Conservation (phyloP, 2,329 filamentous ascomycete species). For the Tolypocladium endophyticum region DNA sequence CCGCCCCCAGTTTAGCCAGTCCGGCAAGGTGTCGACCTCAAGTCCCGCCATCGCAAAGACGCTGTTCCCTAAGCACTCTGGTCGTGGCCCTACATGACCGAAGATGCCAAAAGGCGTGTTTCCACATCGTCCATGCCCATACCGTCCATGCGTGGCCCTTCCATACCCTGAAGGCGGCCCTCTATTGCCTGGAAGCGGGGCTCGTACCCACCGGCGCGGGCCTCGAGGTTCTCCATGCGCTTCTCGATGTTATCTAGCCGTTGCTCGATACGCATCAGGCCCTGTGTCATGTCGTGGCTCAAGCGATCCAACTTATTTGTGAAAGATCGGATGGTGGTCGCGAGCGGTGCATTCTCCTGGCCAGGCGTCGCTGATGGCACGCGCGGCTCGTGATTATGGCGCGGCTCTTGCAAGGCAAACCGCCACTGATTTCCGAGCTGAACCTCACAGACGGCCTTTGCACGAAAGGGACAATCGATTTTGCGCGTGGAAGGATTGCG, state of each 20-base stretch:
- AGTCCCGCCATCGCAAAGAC: background rate
- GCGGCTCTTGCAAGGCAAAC: slow-evolving; percentile 49
- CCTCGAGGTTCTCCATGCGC: slow-evolving; percentile 43
- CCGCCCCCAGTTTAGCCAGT: background rate
- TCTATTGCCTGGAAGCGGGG: slow-evolving; percentile 34
- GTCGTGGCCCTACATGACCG: slow-evolving; percentile 27
- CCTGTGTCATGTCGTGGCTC: slow-evolving; percentile 43
- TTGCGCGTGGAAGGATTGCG: slow-evolving; percentile 53
- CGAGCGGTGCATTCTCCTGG: slow-evolving; percentile 46
- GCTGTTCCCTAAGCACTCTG: background rate
- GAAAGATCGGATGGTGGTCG: slow-evolving; percentile 46
- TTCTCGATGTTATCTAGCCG: slow-evolving; percentile 42
- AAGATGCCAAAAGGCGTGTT: slow-evolving; percentile 29
- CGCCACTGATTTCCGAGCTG: slow-evolving; percentile 53
- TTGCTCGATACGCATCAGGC: slow-evolving; percentile 38
- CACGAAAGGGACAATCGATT: slow-evolving; percentile 53
- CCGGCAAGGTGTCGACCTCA: background rate
- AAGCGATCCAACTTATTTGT: slow-evolving; percentile 51
- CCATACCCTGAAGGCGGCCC: slow-evolving; percentile 29
- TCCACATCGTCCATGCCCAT: slow-evolving; percentile 36
- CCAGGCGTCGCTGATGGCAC: slow-evolving; percentile 42
- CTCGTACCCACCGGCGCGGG: slow-evolving; percentile 29
- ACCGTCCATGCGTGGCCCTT: slow-evolving; percentile 30
- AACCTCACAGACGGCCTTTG: slow-evolving; percentile 54
- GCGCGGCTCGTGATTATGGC: slow-evolving; percentile 52